Percentiles rank a stretch among this genome's conserved stretches.
These are phyloP conservation scores for Podaxis sp. DNA, from an alignment of 768 basidiomycete species.

Conservation along the genomic window DNA sequence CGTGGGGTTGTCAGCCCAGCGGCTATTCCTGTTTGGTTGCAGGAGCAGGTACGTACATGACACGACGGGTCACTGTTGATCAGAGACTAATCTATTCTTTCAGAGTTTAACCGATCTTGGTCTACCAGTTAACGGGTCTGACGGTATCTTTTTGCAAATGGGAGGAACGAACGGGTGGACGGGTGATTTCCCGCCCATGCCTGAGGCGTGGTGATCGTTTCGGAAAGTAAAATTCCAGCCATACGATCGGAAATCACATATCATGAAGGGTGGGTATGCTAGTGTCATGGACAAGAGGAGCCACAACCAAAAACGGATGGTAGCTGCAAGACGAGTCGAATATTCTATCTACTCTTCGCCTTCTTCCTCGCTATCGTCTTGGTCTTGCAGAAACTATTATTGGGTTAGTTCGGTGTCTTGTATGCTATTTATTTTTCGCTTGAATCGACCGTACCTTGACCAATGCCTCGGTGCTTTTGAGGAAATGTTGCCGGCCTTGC, in stretches of 20 bases:
- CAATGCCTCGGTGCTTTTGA: slow-evolving; percentile 82
- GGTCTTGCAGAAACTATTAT: slow-evolving; percentile 82
- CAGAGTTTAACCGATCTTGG: slow-evolving; percentile 89
- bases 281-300: neutral
- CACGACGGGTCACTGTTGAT: neutral
- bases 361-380: slow-evolving; percentile 79
- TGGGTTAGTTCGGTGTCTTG: slow-evolving; percentile 10
- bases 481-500: slow-evolving; percentile 93
- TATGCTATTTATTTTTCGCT: slow-evolving; percentile 1
- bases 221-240: neutral
- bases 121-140: slow-evolving; percentile 87
- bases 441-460: slow-evolving; percentile 68
- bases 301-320: neutral
- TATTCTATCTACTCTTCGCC: slow-evolving; percentile 34
- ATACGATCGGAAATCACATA: slow-evolving; percentile 1
- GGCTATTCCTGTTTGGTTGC: slow-evolving; percentile 88
- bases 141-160: slow-evolving; percentile 85
- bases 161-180: slow-evolving; percentile 72
- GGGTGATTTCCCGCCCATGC: slow-evolving; percentile 72
- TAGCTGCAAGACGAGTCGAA: slow-evolving; percentile 10
- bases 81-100: slow-evolving; percentile 12
- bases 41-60: slow-evolving; percentile 69
- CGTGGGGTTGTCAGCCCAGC: slow-evolving; percentile 72
- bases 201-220: slow-evolving; percentile 74
- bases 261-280: slow-evolving; percentile 9